These are phyloP conservation scores for Lentithecium fluviatile DNA, from an alignment of 495 filamentous ascomycete genomes.

Conservation along the genomic window DNA sequence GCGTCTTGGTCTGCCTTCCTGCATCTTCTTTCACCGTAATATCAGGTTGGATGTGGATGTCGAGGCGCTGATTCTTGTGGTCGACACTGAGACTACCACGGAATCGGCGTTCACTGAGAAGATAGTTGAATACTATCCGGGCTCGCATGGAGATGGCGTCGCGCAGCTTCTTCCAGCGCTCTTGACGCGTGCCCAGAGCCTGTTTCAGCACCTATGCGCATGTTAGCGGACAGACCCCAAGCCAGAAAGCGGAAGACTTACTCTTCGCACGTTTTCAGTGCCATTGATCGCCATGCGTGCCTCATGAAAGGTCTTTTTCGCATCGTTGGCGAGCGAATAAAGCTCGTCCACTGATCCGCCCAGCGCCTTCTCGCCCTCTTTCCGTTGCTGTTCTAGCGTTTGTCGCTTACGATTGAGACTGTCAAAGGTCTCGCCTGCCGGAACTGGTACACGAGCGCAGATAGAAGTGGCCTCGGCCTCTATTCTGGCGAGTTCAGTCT, in stretches of 20 bases:
- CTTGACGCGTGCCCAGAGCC: slow-evolving; percentile 66
- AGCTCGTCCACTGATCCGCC: slow-evolving; percentile 71
- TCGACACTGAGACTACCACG: slow-evolving; percentile 76
- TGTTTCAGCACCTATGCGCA: slow-evolving; percentile 55
- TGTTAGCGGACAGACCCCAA: slow-evolving; percentile 22
- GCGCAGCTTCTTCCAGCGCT: slow-evolving; percentile 79
- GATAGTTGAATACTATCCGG: slow-evolving; percentile 78
- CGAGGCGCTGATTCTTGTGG: slow-evolving; percentile 68
- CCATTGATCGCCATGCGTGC: slow-evolving; percentile 51
- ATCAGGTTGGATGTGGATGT: slow-evolving; percentile 78
- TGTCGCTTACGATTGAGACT: slow-evolving; percentile 65
- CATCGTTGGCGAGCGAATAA: slow-evolving; percentile 49
- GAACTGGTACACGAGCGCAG: slow-evolving; percentile 62
- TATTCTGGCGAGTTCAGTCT: slow-evolving; percentile 53
- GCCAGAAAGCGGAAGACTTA: slow-evolving; percentile 34
- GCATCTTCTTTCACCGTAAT: slow-evolving; percentile 61
- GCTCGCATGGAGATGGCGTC: slow-evolving; percentile 78
- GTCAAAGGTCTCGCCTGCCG: slow-evolving; percentile 61
- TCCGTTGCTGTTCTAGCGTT: slow-evolving; percentile 56
- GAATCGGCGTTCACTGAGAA: slow-evolving; percentile 85
- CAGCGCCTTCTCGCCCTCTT: slow-evolving; percentile 52
- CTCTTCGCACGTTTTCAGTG: slow-evolving; percentile 55
- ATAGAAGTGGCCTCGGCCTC: slow-evolving; percentile 58
- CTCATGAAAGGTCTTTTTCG: slow-evolving; percentile 46
- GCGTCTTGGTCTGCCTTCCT: slow-evolving; percentile 80